Evolutionary conservation across 2,329 filamentous ascomycete species (phyloP).

Genomic region (Talaromyces albobiverticillius): DNA sequence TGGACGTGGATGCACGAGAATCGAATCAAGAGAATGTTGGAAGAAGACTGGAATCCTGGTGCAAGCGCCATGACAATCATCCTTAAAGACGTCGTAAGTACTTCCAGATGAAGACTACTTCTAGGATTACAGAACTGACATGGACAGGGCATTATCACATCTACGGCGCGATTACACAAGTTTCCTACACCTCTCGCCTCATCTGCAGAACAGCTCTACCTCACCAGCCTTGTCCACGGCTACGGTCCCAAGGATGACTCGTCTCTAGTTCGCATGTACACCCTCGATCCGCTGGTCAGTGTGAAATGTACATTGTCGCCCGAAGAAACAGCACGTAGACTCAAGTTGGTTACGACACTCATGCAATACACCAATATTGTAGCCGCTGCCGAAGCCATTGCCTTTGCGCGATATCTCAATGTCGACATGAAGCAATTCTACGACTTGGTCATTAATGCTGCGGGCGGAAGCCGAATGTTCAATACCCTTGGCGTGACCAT

Average conservation of each 20-base stretch:
- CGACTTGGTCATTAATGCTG: slow-evolving; percentile 47
- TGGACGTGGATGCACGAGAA: slow-evolving; percentile 65
- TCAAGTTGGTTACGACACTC: slow-evolving; percentile 42
- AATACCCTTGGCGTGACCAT: slow-evolving; percentile 37
- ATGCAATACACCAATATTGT: slow-evolving; percentile 50
- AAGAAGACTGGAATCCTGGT: slow-evolving; percentile 52
- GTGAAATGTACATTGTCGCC: slow-evolving; percentile 32
- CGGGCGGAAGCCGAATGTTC: slow-evolving; percentile 47
- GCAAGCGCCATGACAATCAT: slow-evolving; percentile 61
- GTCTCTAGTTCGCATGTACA: slow-evolving; percentile 55
- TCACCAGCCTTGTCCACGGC: slow-evolving; percentile 58
- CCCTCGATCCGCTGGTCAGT: slow-evolving; percentile 37
- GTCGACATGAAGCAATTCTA: slow-evolving; percentile 46
- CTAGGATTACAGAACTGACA: background rate
- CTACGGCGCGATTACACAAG: slow-evolving; percentile 55
- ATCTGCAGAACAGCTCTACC: slow-evolving; percentile 64
- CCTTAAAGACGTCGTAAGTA: slow-evolving; percentile 52
- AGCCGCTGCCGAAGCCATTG: slow-evolving; percentile 47
- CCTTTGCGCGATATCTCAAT: slow-evolving; percentile 45
- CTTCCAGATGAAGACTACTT: background rate
- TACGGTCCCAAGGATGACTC: slow-evolving; percentile 56
- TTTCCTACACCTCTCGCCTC: slow-evolving; percentile 62
- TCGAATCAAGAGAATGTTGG: slow-evolving; percentile 54
- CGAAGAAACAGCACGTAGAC: slow-evolving; percentile 31
- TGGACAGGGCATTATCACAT: slow-evolving; percentile 61